A percentile compares a stretch with the other conserved stretches of the same genome.
phyloP scores from a whole-genome alignment of 2,329 filamentous ascomycete species.

The Fusarium bactridioides region DNA sequence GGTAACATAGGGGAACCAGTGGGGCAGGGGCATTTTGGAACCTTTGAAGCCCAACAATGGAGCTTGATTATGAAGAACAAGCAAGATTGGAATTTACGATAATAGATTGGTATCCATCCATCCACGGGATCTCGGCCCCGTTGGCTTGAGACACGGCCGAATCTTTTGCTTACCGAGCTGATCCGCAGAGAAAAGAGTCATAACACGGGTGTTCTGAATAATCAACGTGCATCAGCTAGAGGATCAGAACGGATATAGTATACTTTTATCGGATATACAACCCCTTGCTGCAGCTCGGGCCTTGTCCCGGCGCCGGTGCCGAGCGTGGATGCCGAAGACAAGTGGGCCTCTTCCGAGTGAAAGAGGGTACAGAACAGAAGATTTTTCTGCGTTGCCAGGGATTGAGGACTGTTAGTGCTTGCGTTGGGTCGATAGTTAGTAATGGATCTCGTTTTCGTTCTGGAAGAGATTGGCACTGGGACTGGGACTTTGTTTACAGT shows the following conservation, averaged over 20 bases:
- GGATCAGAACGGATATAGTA: conserved; percentile 21
- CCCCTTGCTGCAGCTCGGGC: not conserved
- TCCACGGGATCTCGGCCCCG: conserved; percentile 28
- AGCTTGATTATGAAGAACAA: not conserved
- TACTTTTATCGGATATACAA: conserved; percentile 20
- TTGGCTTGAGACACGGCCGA: conserved; percentile 12
- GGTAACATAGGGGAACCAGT: conserved; percentile 10
- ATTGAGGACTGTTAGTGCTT: conserved; percentile 1
- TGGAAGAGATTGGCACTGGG: conserved; percentile 16
- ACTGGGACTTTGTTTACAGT: not conserved
- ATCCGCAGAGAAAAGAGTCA: conserved; percentile 5
- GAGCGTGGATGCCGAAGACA: conserved; percentile 31
- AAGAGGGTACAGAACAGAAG: conserved; percentile 3
- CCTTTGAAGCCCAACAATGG: conserved; percentile 36
- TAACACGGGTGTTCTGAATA: not conserved
- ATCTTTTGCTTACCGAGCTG: conserved; percentile 14
- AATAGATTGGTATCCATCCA: not conserved
- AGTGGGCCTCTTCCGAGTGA: conserved; percentile 19
- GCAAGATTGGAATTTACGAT: not conserved
- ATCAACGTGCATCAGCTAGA: not conserved
- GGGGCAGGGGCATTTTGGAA: conserved; percentile 9
- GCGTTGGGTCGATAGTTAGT: conserved; percentile 14
- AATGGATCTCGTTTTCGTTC: conserved; percentile 15
- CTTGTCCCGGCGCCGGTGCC: conserved; percentile 27
- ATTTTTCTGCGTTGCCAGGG: conserved; percentile 22